These are phyloP conservation scores for Heliophila coronopifolia DNA, from an alignment of 441 rosid species.

Conservation along the genomic window DNA sequence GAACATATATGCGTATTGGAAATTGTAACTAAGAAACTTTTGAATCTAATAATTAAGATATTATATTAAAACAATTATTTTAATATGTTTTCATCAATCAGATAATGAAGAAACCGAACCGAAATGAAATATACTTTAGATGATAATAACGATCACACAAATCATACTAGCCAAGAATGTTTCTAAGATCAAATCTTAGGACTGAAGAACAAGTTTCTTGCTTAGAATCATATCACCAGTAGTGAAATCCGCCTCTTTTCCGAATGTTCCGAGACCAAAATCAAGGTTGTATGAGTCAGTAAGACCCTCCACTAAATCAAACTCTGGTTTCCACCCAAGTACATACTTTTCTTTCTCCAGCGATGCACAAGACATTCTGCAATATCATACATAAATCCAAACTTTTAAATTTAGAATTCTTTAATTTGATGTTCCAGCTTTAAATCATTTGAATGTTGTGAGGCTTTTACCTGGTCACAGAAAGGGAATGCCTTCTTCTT, in stretches of 20 bases:
- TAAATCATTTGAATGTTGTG: conserved; percentile 8
- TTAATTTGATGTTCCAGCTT: background rate
- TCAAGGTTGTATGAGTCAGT: conserved; percentile 85
- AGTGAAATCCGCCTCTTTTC: conserved; percentile 89
- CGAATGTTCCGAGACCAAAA: conserved; percentile 73
- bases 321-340: conserved; percentile 69
- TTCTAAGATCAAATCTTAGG: conserved; percentile 31
- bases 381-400: conserved; percentile 6
- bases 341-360: conserved; percentile 79
- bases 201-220: conserved; percentile 64
- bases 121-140: background rate
- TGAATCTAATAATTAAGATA: background rate
- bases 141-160: conserved; percentile 1
- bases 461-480: conserved; percentile 74
- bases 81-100: background rate
- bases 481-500: conserved; percentile 96
- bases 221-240: conserved; percentile 78
- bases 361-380: conserved; percentile 96
- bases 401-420: background rate
- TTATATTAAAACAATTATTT: background rate
- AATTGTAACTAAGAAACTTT: background rate
- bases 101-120: background rate
- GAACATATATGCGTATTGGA: background rate
- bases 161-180: conserved; percentile 1
- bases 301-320: conserved; percentile 74